phyloP scores from a whole-genome alignment of 495 filamentous ascomycete species.

The Venustampulla echinocandica region DNA sequence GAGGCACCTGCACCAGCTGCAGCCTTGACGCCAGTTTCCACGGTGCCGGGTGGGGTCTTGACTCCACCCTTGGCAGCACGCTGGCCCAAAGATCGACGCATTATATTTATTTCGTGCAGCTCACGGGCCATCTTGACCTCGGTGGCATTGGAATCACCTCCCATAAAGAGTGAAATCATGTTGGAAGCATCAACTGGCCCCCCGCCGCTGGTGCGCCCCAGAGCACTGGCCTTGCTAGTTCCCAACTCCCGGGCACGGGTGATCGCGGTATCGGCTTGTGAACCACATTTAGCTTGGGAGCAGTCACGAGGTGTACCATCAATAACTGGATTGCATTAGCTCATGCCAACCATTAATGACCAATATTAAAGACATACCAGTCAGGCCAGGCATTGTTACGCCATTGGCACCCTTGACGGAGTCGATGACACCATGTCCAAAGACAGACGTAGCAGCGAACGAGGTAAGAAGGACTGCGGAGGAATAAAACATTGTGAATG shows the following conservation, averaged over 20 bases:
- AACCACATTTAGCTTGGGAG: conserved; percentile 40
- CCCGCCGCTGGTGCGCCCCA: conserved; percentile 48
- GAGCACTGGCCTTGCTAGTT: conserved; percentile 37
- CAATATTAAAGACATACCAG: conserved; percentile 31
- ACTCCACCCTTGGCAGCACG: conserved; percentile 27
- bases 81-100: conserved; percentile 15
- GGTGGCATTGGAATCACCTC: conserved; percentile 20
- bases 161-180: conserved; percentile 39
- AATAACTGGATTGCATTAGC: conserved; percentile 41
- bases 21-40: conserved; percentile 35
- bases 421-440: conserved; percentile 42
- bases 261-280: conserved; percentile 43
- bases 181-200: conserved; percentile 42
- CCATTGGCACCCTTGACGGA: conserved; percentile 44
- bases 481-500: conserved; percentile 26
- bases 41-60: conserved; percentile 28
- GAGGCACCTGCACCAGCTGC: conserved; percentile 33
- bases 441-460: conserved; percentile 26
- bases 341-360: too few species aligned
- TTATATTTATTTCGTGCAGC: conserved; percentile 17
- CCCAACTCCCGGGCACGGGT: conserved; percentile 41
- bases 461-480: conserved; percentile 24
- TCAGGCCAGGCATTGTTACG: conserved; percentile 45
- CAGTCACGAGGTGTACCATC: conserved; percentile 52
- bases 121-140: conserved; percentile 23